A percentile compares a stretch with the other conserved stretches of the same genome.
Evolutionary conservation across 257 asterid genomes (phyloP).

Genomic region (Osmanthus fragrans): DNA sequence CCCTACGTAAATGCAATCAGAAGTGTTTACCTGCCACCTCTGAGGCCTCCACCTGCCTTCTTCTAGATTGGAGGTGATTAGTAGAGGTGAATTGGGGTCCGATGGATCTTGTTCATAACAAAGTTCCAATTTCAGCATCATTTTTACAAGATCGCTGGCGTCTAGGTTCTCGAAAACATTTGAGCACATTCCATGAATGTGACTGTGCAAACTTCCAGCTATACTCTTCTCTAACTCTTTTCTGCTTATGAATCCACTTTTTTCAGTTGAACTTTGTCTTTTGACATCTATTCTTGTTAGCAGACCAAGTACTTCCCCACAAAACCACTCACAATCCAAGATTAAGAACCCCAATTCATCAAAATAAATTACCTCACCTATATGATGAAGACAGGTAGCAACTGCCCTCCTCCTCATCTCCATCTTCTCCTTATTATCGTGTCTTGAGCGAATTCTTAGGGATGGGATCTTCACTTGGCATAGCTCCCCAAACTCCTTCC

Average conservation of each 20-base stretch:
- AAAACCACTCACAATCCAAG: conserved; percentile 83
- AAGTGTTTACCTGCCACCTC: conserved; percentile 51
- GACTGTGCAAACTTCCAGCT: conserved; percentile 52
- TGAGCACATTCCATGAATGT: conserved; percentile 58
- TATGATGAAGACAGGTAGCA: conserved; percentile 71
- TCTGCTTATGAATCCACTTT: conserved; percentile 59
- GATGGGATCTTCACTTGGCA: conserved; percentile 78
- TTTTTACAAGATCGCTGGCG: conserved; percentile 53
- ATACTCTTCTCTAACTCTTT: conserved; percentile 73
- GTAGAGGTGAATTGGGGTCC: conserved; percentile 50
- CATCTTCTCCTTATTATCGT: conserved; percentile 58
- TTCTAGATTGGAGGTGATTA: conserved; percentile 67
- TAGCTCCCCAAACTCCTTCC: conserved; percentile 76
- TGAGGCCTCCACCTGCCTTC: conserved; percentile 71
- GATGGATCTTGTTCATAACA: conserved; percentile 76
- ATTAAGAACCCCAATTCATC: conserved; percentile 58
- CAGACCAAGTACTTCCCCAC: conserved; percentile 66
- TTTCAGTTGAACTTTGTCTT: conserved; percentile 39
- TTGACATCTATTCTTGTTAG: conserved; percentile 49
- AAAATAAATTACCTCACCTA: conserved; percentile 77
- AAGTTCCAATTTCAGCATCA: conserved; percentile 84
- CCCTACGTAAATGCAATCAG: conserved; percentile 61
- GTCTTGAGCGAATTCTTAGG: conserved; percentile 66
- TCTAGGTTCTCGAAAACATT: conserved; percentile 60
- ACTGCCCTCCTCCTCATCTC: conserved; percentile 66